Percentiles rank a stretch among this genome's conserved stretches.
Evolutionary conservation across 139 green algal genomes (phyloP).

Genomic region (Picochlorum sp.): DNA sequence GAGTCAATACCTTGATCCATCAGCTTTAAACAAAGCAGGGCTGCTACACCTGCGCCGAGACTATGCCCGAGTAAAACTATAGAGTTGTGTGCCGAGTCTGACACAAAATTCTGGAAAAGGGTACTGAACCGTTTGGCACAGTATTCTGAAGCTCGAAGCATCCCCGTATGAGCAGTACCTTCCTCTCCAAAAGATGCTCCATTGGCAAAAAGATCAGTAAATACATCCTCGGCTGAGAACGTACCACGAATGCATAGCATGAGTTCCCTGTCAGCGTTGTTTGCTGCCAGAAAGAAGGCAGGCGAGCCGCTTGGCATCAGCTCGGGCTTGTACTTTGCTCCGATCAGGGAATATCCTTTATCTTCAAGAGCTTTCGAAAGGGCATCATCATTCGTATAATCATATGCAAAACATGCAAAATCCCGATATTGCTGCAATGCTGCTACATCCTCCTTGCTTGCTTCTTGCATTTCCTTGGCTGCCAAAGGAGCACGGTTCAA

Average conservation of each 20-base stretch:
- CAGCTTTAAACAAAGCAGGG: constrained; percentile 12
- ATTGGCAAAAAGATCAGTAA: constrained; percentile 23
- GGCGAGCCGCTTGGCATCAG: constrained; percentile 16
- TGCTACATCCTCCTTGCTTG: background rate
- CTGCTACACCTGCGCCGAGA: constrained; percentile 19
- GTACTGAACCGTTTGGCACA: constrained; percentile 9
- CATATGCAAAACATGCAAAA: constrained; percentile 13
- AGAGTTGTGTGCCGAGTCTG: background rate
- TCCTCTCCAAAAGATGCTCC: constrained; percentile 15
- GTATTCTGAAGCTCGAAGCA: constrained; percentile 10
- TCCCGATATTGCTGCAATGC: background rate
- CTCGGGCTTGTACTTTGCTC: constrained; percentile 10
- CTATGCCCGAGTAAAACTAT: constrained; percentile 22
- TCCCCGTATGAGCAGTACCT: constrained; percentile 17
- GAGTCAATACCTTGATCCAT: constrained; percentile 10
- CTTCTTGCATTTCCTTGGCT: background rate
- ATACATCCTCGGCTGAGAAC: constrained; percentile 24
- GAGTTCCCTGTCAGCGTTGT: constrained; percentile 9
- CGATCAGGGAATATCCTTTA: constrained; percentile 9
- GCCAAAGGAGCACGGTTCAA: background rate
- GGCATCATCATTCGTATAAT: constrained; percentile 7
- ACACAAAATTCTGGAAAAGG: constrained; percentile 9
- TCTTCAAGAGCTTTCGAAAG: background rate
- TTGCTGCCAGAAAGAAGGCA: constrained; percentile 17
- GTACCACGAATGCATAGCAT: constrained; percentile 19